Evolutionary conservation across 2,329 filamentous ascomycete species (phyloP), one percentile per base, ranked within the genome.

Genomic region (Colletotrichum chrysophilum): DNA sequence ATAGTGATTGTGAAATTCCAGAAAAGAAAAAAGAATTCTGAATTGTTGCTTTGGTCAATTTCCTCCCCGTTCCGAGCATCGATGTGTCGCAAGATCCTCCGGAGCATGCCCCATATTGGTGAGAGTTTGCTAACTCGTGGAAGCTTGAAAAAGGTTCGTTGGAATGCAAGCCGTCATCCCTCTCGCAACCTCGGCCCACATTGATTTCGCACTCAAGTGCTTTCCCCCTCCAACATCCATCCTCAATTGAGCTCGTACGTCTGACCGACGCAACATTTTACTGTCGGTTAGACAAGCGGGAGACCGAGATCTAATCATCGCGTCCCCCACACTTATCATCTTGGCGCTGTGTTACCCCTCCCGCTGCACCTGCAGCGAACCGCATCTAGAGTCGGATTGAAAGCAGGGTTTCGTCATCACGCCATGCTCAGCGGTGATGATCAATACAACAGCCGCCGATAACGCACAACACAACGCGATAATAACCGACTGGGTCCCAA

Each of bases 311-410:
- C 24, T 58, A 84, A 43, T 1, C 0, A 52, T 66, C 36, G 16
- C 24, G 38, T 30, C 38, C 52, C 66, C 66, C 52, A 60, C 32
- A 38, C 66, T 68, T 68, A 68, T 68, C 66, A 68, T 18, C 66
- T 68, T 68, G 66, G 66, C 66, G 66, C 52, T 28, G 52, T 60
- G 34, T 60, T 68, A 68, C 66, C 66, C 66, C 66, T 68, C 66
- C 32, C 52, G 66, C 52, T 28, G 14, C 21, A 60, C 55, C n/a
- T 68, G 66, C 66, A 60, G 66, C 52, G 14, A 14, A 21, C 52
- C 14, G 66, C 30, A 30, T 68, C 13, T 68, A 26, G 52, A 38
- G 52, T 68, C 48, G 52, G 52, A 43, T 60, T 7, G 24, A 5
- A 58, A 21, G 34, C 66, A 70, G 56, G 67, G 26, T 70, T 34